Evolutionary conservation across 768 basidiomycete species (phyloP), one percentile per base, ranked within the genome.

Genomic region (Leccinum rimulosum): DNA sequence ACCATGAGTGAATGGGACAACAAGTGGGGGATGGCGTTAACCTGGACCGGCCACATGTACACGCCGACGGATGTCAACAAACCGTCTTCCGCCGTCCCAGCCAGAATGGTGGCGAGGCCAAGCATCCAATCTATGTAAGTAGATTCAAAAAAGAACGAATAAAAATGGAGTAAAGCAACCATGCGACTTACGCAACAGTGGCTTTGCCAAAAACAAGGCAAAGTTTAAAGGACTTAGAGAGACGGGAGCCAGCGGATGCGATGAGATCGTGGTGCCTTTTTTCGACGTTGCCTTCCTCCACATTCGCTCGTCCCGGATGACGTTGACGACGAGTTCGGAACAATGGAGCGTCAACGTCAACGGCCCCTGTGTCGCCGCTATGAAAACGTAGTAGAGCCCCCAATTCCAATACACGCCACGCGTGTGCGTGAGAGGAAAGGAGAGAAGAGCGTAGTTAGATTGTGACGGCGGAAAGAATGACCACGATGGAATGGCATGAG

Each of bases 301-400:
- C 53, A 61, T 38, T 30, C 22, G 48, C 59, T 72, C 71, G 15
- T 72, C 70, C 36, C 70, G 66, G 51, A 72, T 56, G 35, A 72
- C 66, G 49, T 72, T 73, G 49, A 61, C 64, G 11, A 72, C 59
- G 2, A 72, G 65, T 56, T 73, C 71, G 1, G 66, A 59, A 30
- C 70, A 72, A 49, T 73, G 71, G 3, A 72, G 58, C 28, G 31
- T 65, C 58, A 72, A n/a, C 4, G 71, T 68, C 64, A 72, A 38
- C 1, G 70, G 62, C 40, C 71, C 71, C n/a, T 73, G 71, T 28
- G 73, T 61, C 49, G 50, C 45, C 19, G 61, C 68, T 61, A 70
- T 61, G 45, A 60, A 70, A 59, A 59, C 8, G 30, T 70, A 71
- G 55, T 65, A 64, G 54, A 73, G 28, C 0, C 56, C 40, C 72